A percentile compares a stretch with the other conserved stretches of the same genome.
Conservation (phyloP, 2,329 filamentous ascomycete species). For the Sarocladium strictum region DNA sequence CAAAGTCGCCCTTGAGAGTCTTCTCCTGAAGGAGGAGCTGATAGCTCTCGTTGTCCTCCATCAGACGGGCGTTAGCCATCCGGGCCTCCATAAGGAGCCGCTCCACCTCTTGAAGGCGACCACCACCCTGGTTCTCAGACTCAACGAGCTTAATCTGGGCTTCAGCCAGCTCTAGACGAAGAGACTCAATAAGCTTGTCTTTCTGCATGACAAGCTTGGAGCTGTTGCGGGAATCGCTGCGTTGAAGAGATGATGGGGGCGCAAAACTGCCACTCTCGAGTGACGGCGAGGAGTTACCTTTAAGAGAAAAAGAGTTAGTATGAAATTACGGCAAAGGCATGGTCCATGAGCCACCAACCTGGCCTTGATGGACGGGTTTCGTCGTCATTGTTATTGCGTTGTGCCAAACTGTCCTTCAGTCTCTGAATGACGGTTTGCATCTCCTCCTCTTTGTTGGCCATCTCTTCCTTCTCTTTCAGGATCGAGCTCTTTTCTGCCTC, state of each 20-base stretch:
- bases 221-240: conserved; percentile 83
- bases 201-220: conserved; percentile 90
- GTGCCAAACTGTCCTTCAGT: conserved; percentile 81
- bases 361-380: conserved; percentile 52
- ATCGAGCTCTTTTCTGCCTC: conserved; percentile 83
- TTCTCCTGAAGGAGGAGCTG: conserved; percentile 91
- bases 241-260: conserved; percentile 74
- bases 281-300: conserved; percentile 57
- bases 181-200: conserved; percentile 89
- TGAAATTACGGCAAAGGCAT: not conserved
- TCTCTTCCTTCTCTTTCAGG: conserved; percentile 88
- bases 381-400: conserved; percentile 58
- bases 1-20: conserved; percentile 90
- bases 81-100: conserved; percentile 83
- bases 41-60: conserved; percentile 99
- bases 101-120: conserved; percentile 83
- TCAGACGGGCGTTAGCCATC: conserved; percentile 90
- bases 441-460: conserved; percentile 77
- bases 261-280: conserved; percentile 77
- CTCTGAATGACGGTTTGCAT: conserved; percentile 86
- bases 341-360: conserved; percentile 35
- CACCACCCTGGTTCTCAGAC: conserved; percentile 86
- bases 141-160: conserved; percentile 93
- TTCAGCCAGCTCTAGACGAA: conserved; percentile 88
- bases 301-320: conserved; percentile 9